Base-by-base conservation (phyloP, 2,329 filamentous ascomycete genomes). In the Fusarium sp. region DNA sequence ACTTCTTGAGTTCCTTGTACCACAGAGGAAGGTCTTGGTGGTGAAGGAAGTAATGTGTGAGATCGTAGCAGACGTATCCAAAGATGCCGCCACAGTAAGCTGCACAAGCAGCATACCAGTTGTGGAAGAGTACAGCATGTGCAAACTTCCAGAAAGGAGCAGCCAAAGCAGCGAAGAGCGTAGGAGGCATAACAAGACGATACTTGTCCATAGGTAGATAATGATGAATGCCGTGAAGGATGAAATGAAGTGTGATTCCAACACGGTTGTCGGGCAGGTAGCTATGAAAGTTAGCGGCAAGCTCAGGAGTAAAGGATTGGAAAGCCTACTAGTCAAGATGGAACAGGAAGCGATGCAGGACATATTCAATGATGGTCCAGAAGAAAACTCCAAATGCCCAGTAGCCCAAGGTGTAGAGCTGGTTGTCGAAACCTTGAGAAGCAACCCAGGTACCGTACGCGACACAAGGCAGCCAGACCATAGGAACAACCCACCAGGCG, bases 141-240 rank as follows among this genome's bases (percentile, higher is more conserved):
- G 96, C 94, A 56, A 99, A 86, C 81, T 94, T 93, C 92, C 94
- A 99, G 85, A 98, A 98, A 0, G 96, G 96, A 1, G 89, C 87
- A 10, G 95, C 95, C 25, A 99, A 90, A 18, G 89, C 87, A 29
- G 95, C 70, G 80, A 99, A 98, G 7, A 99, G 86, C 0, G 94
- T 89, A 0, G 96, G 96, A 3, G 96, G 96, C 96, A 99, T 98
- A 73, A 99, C 96, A 15, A 99, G 91, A 68, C 96, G 92, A 78
- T 97, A 95, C 79, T 92, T 95, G 84, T 99, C 96, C 96, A 99
- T 98, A n/a, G 96, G 96, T 9, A 99, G 89, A 83, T 98, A 99
- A 83, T 99, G 96, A 80, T 99, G 96, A 72, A 99, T 94, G 72
- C 96, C 96, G 78, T 99, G 96, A 31, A 99, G 92, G 44, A 98